A percentile compares a stretch with the other conserved stretches of the same genome.
Conservation (phyloP, 1,284 basidiomycete species). For the Cerioporus squamosus region DNA sequence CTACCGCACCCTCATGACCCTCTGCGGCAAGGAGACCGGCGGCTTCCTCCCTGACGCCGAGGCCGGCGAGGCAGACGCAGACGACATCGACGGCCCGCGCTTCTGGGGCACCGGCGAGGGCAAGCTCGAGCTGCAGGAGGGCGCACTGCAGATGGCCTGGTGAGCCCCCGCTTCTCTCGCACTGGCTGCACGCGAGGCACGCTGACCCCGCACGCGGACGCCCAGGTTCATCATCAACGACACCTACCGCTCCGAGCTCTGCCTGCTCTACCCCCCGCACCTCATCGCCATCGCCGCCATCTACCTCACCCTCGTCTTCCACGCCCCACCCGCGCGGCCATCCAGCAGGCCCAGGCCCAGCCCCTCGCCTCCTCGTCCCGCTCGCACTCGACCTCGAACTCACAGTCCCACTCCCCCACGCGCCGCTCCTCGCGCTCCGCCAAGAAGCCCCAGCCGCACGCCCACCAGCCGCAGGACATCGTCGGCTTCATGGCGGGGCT, state of each 20-base stretch:
- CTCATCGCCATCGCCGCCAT: slow-evolving; percentile 91
- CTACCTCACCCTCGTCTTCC: slow-evolving; percentile 82
- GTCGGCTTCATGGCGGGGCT: slow-evolving; percentile 85
- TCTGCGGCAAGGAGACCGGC: slow-evolving; percentile 64
- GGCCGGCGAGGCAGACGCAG: slow-evolving; percentile 64
- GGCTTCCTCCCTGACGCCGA: slow-evolving; percentile 50
- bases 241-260: slow-evolving; percentile 90
- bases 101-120: slow-evolving; percentile 80
- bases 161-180: slow-evolving; percentile 32
- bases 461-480: slow-evolving; percentile 61
- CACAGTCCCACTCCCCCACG: slow-evolving; percentile 15
- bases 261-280: slow-evolving; percentile 92
- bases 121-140: slow-evolving; percentile 67
- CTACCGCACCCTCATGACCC: slow-evolving; percentile 82
- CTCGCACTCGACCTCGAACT: slow-evolving; percentile 54
- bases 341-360: slow-evolving; percentile 22
- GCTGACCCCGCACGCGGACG: background rate
- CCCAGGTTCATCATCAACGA: slow-evolving; percentile 98
- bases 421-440: slow-evolving; percentile 60
- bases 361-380: slow-evolving; percentile 28
- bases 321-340: slow-evolving; percentile 49
- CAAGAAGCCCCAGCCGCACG: slow-evolving; percentile 44
- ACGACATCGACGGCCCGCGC: slow-evolving; percentile 61
- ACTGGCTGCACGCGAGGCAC: background rate
- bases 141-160: slow-evolving; percentile 80